Percentiles rank a stretch among this genome's conserved stretches.
These are phyloP conservation scores for Tylopilus sp. DNA, from an alignment of 768 basidiomycete species.

Conservation along the genomic window DNA sequence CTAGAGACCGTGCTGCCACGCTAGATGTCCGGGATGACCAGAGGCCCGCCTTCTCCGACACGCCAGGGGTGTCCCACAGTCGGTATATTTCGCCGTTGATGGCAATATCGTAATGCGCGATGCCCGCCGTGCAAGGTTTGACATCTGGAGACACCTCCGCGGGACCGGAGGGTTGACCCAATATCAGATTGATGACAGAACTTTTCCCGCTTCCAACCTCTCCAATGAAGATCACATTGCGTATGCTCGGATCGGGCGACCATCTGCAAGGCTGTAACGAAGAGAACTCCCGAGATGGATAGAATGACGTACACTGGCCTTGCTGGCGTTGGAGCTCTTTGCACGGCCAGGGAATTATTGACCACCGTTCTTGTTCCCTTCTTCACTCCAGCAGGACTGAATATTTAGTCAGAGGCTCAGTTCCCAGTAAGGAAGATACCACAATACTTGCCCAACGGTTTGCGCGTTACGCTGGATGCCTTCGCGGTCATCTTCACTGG, in stretches of 20 bases:
- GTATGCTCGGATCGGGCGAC: not conserved
- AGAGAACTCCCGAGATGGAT: too few species aligned
- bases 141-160: conserved; percentile 29
- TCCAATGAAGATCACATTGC: conserved; percentile 37
- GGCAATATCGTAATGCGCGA: conserved; percentile 20
- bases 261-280: not conserved
- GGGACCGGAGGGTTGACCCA: not conserved
- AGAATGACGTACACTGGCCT: too few species aligned
- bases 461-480: not conserved
- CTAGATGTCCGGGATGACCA: not conserved
- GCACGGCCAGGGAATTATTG: not conserved
- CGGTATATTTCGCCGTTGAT: conserved; percentile 14
- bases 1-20: conserved; percentile 8
- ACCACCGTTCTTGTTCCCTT: not conserved
- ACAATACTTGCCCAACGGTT: not conserved
- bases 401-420: not conserved
- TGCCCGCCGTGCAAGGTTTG: conserved; percentile 31
- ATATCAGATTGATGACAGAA: conserved; percentile 41
- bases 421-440: not conserved
- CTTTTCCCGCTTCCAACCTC: conserved; percentile 37
- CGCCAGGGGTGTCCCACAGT: conserved; percentile 35
- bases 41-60: conserved; percentile 7
- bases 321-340: not conserved
- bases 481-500: not conserved
- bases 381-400: not conserved